phyloP scores from a whole-genome alignment of 495 filamentous ascomycete genomes.

The Staphylotrichum tortipilum region DNA sequence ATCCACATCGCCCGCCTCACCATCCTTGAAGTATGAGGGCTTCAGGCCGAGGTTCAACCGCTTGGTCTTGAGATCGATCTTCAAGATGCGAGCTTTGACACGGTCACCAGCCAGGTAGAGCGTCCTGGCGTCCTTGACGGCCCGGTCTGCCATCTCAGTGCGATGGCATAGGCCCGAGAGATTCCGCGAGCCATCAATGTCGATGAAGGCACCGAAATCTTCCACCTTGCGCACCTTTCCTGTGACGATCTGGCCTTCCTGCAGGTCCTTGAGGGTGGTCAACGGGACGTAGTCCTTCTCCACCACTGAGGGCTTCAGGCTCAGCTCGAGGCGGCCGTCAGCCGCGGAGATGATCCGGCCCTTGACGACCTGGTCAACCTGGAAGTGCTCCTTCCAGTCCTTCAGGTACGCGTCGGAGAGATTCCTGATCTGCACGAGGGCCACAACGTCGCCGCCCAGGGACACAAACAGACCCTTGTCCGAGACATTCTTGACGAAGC shows the following conservation, averaged over 20 bases:
- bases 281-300: conserved; percentile 69
- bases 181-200: conserved; percentile 73
- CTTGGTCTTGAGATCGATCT: conserved; percentile 60
- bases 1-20: conserved; percentile 44
- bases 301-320: conserved; percentile 72
- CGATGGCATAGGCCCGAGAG: conserved; percentile 88
- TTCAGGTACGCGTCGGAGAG: conserved; percentile 87
- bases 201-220: conserved; percentile 89
- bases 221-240: conserved; percentile 89
- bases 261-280: conserved; percentile 60
- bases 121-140: conserved; percentile 67
- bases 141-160: conserved; percentile 77
- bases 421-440: conserved; percentile 73
- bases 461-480: conserved; percentile 81
- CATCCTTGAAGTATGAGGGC: conserved; percentile 74
- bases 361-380: conserved; percentile 79
- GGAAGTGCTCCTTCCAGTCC: conserved; percentile 87
- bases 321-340: conserved; percentile 71
- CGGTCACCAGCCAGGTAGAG: conserved; percentile 80
- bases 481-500: conserved; percentile 78
- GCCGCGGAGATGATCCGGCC: conserved; percentile 70
- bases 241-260: conserved; percentile 69
- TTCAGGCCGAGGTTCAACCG: conserved; percentile 86
- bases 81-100: conserved; percentile 83
- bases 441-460: conserved; percentile 70